Evolutionary conservation across 225 moss, liverwort and hornwort genomes (phyloP), one percentile per base, ranked within the genome.

Genomic region (Bryoerythrophyllum caledonicum): DNA sequence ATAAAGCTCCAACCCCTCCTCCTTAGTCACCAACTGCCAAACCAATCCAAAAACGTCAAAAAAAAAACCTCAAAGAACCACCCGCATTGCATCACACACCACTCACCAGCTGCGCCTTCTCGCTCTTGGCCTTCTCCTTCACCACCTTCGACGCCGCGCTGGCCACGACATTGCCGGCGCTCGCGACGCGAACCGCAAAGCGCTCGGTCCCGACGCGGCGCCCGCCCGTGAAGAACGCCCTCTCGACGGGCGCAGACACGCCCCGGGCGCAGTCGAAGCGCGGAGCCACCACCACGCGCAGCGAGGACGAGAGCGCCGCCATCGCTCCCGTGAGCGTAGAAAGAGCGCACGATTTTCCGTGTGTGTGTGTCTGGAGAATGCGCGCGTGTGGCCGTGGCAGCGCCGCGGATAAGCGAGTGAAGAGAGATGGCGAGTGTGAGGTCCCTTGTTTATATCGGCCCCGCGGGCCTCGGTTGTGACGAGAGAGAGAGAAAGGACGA

Each of bases 1-100:
- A 34, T 96, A 96, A 0, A 96, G 58, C 52, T 89, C 93, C 67
- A 93, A 79, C 6, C 92, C 96, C 81, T 96, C 96, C 19, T 96
- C 93, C 9, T 78, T 86, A 26, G 89, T 92, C 72, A 96, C 88
- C 60, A 85, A 67, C 93, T 96, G 82, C 25, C 54, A 76, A 62
- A 34, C 73, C 67, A 43, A 21, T 30, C 25, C 74, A 40, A 54
- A 10, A 1, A 38, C 38, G 8, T 49, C 48, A 49, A 17, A 5
- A 40, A 60, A 28, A n/a, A n/a, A n/a, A n/a, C n/a, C n/a, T n/a
- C n/a, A n/a, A n/a, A n/a, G n/a, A n/a, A 51, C 27, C 74, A 68
- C 25, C 9, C 17, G 30, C 53, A 78, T 54, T 48, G 37, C 19
- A 20, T 7, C 49, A 32, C 8, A 49, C 23, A 64, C 46, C 35